phyloP scores from a whole-genome alignment of 345 rosid genomes.

The Citrus inodora region DNA sequence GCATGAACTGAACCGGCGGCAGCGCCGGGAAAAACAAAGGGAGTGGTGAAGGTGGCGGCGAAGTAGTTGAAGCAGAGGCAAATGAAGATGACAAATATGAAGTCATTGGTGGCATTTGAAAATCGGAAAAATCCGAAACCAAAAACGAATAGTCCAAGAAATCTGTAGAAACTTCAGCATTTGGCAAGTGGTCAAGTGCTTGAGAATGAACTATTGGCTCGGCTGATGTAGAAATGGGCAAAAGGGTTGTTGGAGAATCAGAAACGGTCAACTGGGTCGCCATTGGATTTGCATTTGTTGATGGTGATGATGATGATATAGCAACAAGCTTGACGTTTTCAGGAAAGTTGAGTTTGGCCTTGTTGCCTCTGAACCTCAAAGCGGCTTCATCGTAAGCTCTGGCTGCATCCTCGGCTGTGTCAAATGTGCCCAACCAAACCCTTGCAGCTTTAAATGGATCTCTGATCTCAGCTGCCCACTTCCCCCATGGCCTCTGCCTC shows the following conservation, averaged over 20 bases:
- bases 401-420: slow-evolving; percentile 85
- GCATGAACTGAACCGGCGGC: slow-evolving; percentile 7
- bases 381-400: slow-evolving; percentile 90
- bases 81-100: slow-evolving; percentile 32
- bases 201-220: slow-evolving; percentile 26
- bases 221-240: slow-evolving; percentile 28
- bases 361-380: slow-evolving; percentile 76
- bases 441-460: slow-evolving; percentile 87
- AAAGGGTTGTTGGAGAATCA: slow-evolving; percentile 30
- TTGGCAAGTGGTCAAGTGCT: not conserved
- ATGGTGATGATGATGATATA: slow-evolving; percentile 11
- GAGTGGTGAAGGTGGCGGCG: slow-evolving; percentile 12
- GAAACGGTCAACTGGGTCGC: slow-evolving; percentile 33
- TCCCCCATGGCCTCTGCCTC: slow-evolving; percentile 92
- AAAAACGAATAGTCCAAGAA: slow-evolving; percentile 5
- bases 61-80: slow-evolving; percentile 22
- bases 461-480: slow-evolving; percentile 96
- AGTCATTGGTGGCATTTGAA: slow-evolving; percentile 26
- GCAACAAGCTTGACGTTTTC: slow-evolving; percentile 66
- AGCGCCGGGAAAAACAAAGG: slow-evolving; percentile 16
- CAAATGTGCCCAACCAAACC: slow-evolving; percentile 93
- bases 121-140: slow-evolving; percentile 15
- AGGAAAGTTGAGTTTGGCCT: slow-evolving; percentile 98
- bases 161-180: not conserved
- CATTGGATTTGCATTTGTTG: slow-evolving; percentile 15